Evolutionary conservation across 2,329 filamentous ascomycete genomes (phyloP).

Genomic region (Aspergillus sp.): DNA sequence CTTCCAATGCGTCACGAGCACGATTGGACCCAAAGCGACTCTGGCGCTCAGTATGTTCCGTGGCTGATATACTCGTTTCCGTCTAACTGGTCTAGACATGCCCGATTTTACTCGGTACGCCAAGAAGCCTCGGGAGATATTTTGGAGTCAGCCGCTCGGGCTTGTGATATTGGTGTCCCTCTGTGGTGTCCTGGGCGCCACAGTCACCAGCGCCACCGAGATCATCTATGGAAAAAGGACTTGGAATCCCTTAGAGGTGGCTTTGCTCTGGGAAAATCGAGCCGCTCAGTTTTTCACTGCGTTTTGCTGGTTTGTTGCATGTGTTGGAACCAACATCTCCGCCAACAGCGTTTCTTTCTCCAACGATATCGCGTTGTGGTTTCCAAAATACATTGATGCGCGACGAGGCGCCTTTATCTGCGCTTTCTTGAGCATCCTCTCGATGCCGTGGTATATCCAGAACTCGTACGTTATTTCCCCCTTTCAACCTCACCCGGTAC

Average conservation of each 20-base stretch:
- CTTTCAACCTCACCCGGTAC: not conserved
- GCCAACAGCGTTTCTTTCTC: constrained; percentile 11
- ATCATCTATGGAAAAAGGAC: constrained; percentile 11
- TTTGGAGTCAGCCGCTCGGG: constrained; percentile 8
- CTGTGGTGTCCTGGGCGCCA: constrained; percentile 10
- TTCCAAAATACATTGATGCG: constrained; percentile 5
- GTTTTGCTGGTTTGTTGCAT: constrained; percentile 7
- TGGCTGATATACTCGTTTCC: not conserved
- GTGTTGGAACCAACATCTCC: constrained; percentile 9
- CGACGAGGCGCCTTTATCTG: constrained; percentile 8
- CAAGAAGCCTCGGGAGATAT: constrained; percentile 2
- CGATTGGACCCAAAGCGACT: constrained; percentile 11
- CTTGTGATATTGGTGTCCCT: constrained; percentile 9
- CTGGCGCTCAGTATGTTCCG: constrained; percentile 7
- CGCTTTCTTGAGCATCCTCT: constrained; percentile 4
- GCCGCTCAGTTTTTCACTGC: constrained; percentile 12
- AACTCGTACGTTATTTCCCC: not conserved
- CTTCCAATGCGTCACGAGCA: constrained; percentile 10
- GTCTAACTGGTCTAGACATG: constrained; percentile 2
- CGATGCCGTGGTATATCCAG: constrained; percentile 13
- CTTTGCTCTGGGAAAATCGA: constrained; percentile 8
- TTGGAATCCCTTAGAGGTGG: constrained; percentile 12
- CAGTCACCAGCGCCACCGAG: constrained; percentile 7
- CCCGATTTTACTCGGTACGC: constrained; percentile 13
- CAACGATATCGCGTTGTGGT: constrained; percentile 6